Evolutionary conservation across 129 eudicot genomes (phyloP).

Genomic region (Silybum marianum): DNA sequence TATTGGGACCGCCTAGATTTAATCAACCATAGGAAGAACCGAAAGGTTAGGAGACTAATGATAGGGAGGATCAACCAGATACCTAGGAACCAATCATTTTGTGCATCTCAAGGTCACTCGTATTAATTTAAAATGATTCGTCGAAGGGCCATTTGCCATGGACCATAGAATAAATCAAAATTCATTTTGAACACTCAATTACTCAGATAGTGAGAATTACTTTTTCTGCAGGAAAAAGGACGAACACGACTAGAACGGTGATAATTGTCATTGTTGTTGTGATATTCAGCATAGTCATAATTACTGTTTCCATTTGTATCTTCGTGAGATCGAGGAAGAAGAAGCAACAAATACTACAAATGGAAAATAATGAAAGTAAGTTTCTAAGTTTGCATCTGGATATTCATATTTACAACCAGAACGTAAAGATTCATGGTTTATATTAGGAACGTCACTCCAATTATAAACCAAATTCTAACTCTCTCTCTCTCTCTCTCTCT

Average conservation of each 20-base stretch:
- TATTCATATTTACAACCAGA: background rate
- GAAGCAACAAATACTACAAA: background rate
- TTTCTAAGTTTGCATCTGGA: background rate
- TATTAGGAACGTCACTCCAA: background rate
- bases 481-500: too few relatives aligned
- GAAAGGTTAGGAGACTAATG: too few relatives aligned
- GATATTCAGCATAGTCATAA: background rate
- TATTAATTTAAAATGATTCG: too few relatives aligned
- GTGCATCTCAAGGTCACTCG: too few relatives aligned
- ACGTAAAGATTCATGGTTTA: background rate
- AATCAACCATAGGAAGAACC: too few relatives aligned
- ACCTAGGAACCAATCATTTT: too few relatives aligned
- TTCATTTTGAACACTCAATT: too few relatives aligned
- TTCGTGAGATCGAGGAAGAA: background rate
- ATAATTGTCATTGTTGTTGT: constrained; percentile 2
- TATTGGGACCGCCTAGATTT: too few relatives aligned
- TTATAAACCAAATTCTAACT: background rate
- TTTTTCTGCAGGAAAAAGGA: constrained; percentile 10
- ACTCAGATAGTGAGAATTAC: background rate
- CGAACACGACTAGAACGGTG: background rate
- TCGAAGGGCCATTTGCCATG: too few relatives aligned
- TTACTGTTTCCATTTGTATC: constrained; percentile 10
- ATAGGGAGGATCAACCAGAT: too few relatives aligned
- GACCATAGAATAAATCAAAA: too few relatives aligned
- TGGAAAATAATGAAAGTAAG: constrained; percentile 7